Percentiles rank a stretch among this genome's conserved stretches.
Evolutionary conservation across 148 eudicot species (phyloP).

Genomic region (Polygonum maritimum): DNA sequence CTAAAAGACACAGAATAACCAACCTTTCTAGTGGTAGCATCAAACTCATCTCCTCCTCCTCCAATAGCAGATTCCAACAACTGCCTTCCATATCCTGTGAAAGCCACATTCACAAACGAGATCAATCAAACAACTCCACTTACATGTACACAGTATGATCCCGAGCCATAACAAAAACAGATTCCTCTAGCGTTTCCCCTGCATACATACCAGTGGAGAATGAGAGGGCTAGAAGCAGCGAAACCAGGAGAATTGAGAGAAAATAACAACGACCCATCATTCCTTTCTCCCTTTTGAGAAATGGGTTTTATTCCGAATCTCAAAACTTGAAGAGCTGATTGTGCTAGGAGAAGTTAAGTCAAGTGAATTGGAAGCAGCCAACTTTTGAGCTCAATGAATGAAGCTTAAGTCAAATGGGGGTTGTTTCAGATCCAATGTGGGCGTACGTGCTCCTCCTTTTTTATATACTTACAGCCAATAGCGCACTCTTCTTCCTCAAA

Average conservation of each 20-base stretch:
- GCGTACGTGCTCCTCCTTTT: neutral
- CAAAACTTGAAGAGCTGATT: neutral
- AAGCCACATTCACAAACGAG: neutral
- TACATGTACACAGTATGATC: neutral
- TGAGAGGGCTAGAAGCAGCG: neutral
- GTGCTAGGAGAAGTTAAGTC: neutral
- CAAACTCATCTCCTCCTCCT: neutral
- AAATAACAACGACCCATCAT: neutral
- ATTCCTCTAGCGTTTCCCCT: neutral
- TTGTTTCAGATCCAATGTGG: conserved; percentile 2
- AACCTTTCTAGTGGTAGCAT: neutral
- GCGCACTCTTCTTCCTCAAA: neutral
- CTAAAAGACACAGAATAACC: neutral
- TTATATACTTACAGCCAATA: neutral
- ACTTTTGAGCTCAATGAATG: neutral
- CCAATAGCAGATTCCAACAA: neutral
- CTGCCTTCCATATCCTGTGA: neutral
- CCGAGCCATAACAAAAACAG: neutral
- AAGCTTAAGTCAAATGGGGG: neutral
- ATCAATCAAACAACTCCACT: neutral
- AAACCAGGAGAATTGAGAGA: neutral
- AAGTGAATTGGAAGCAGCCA: neutral
- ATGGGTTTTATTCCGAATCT: neutral
- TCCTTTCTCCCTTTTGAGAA: neutral
- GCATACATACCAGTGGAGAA: neutral